Conservation (phyloP, 306 rosid genomes). For the Pterocarpus macrocarpus region DNA sequence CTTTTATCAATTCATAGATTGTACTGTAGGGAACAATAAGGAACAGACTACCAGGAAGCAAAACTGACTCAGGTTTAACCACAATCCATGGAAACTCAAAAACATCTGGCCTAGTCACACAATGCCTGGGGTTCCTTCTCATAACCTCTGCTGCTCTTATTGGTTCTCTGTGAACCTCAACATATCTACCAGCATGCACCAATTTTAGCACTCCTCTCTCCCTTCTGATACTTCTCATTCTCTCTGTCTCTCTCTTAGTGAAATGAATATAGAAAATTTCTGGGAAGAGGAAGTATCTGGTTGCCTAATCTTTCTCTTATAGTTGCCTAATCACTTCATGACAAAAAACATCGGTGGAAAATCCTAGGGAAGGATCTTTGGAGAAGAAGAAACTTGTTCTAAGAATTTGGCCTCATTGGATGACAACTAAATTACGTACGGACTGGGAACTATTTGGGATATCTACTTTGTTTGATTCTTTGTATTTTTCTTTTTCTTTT, state of each 20-base stretch:
- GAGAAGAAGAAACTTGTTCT: slow-evolving; percentile 42
- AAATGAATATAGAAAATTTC: slow-evolving; percentile 13
- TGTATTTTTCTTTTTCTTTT: neutral
- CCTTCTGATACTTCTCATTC: slow-evolving; percentile 41
- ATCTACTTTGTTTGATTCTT: neutral
- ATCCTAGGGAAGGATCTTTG: slow-evolving; percentile 46
- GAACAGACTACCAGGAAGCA: slow-evolving; percentile 68
- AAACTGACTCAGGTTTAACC: slow-evolving; percentile 67
- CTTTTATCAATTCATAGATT: slow-evolving; percentile 61
- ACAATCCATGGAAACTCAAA: slow-evolving; percentile 78
- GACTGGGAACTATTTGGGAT: neutral
- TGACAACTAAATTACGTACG: neutral
- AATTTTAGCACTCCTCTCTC: slow-evolving; percentile 63
- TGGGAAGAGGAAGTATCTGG: slow-evolving; percentile 36
- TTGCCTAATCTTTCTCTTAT: slow-evolving; percentile 27
- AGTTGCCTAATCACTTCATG: neutral
- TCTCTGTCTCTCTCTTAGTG: neutral
- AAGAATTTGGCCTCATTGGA: slow-evolving; percentile 22
- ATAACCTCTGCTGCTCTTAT: slow-evolving; percentile 66
- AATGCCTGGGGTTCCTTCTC: slow-evolving; percentile 68
- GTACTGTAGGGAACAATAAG: slow-evolving; percentile 69
- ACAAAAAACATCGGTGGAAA: slow-evolving; percentile 32
- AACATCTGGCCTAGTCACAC: slow-evolving; percentile 72
- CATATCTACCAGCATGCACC: slow-evolving; percentile 63
- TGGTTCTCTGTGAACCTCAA: slow-evolving; percentile 63